These are phyloP conservation scores for Colletotrichum destructivum DNA, from an alignment of 2,329 filamentous ascomycete species.

Conservation along the genomic window DNA sequence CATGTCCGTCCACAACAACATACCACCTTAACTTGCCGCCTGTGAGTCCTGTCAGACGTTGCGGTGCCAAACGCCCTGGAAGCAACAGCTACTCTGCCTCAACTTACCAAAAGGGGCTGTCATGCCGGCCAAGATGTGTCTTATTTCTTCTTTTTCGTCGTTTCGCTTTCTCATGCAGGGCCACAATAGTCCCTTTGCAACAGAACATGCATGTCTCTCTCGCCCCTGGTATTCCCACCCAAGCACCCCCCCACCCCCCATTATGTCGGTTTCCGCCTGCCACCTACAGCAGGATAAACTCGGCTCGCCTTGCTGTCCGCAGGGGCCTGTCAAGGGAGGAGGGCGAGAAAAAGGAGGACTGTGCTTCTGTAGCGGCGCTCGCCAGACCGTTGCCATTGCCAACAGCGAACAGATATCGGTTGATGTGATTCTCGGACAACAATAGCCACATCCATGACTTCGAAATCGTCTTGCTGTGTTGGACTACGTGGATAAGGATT, in stretches of 20 bases:
- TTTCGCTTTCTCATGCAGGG: constrained; percentile 30
- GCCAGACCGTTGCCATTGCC: constrained; percentile 13
- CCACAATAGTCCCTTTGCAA: constrained; percentile 3
- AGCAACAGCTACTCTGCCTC: neutral
- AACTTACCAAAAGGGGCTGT: neutral
- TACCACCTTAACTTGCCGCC: neutral
- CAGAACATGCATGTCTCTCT: constrained; percentile 19
- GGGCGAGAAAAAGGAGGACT: neutral
- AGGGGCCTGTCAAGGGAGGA: constrained; percentile 12
- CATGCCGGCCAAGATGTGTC: neutral
- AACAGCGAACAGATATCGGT: constrained; percentile 20
- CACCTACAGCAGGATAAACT: constrained; percentile 12
- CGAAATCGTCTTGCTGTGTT: neutral
- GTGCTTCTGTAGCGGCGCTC: neutral
- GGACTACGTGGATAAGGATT: neutral
- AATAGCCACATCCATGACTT: constrained; percentile 5
- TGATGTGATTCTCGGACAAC: neutral
- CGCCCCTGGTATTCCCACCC: constrained; percentile 7
- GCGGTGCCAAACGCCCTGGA: neutral
- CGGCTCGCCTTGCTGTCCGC: neutral
- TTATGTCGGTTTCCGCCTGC: constrained; percentile 16
- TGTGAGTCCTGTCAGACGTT: neutral
- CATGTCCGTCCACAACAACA: constrained; percentile 1
- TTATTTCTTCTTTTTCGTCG: constrained; percentile 29
- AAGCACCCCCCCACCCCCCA: neutral